Evolutionary conservation across 2,329 filamentous ascomycete genomes (phyloP).

Genomic region (Tolypocladium inflatum): DNA sequence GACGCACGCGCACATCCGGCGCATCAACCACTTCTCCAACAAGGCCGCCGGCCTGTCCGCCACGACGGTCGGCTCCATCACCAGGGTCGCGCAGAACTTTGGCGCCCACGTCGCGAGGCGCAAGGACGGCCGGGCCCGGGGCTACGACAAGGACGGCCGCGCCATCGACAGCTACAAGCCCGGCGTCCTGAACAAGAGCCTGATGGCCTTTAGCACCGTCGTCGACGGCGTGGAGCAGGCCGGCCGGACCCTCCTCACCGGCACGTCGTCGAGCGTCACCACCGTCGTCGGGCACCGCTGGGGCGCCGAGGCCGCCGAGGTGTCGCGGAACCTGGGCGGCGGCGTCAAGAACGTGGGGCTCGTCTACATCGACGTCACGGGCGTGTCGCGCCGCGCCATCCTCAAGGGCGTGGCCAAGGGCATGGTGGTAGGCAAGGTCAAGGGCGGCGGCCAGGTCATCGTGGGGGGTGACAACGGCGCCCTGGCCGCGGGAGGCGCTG

Average conservation of each 20-base stretch:
- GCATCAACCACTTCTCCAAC: constrained; percentile 78
- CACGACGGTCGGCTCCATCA: constrained; percentile 78
- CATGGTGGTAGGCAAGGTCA: constrained; percentile 80
- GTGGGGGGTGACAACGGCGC: constrained; percentile 54
- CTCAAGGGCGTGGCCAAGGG: constrained; percentile 94
- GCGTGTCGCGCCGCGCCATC: constrained; percentile 79
- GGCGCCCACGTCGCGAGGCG: constrained; percentile 59
- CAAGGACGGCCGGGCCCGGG: constrained; percentile 44
- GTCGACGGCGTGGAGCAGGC: constrained; percentile 89
- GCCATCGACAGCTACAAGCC: constrained; percentile 65
- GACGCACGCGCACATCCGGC: constrained; percentile 76
- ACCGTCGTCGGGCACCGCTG: constrained; percentile 85
- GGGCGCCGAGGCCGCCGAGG: constrained; percentile 71
- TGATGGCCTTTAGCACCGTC: constrained; percentile 94
- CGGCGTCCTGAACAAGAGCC: constrained; percentile 83
- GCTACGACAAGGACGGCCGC: constrained; percentile 62
- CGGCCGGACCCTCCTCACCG: constrained; percentile 66
- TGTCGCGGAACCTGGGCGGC: constrained; percentile 67
- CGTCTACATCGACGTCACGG: constrained; percentile 93
- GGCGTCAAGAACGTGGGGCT: constrained; percentile 94
- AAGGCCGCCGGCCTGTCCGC: constrained; percentile 71
- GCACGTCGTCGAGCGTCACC: constrained; percentile 68
- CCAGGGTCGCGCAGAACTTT: constrained; percentile 79
- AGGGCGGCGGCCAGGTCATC: constrained; percentile 62
- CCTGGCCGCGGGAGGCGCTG: constrained; percentile 12